Base-by-base conservation (phyloP, 1,284 basidiomycete species). In the Agaricales sp. region DNA sequence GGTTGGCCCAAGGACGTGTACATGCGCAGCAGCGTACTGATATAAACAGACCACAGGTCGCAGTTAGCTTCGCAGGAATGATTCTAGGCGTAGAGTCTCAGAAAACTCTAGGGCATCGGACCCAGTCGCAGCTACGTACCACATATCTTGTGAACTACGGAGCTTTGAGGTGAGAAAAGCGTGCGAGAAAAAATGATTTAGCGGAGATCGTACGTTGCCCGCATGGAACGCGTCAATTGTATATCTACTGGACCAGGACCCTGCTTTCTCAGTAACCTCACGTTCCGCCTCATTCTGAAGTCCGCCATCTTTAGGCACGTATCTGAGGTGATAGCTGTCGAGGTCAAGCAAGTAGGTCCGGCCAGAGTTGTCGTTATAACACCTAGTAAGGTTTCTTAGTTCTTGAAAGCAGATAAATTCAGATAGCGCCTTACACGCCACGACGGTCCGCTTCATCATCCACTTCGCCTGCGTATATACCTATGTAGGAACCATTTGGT, bases 1-100 rank as follows among this genome's bases (percentile, higher is more conserved):
- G 30, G 11, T 35, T 35, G 30, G 8, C 30, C n/a, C 30, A n/a
- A n/a, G n/a, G n/a, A n/a, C n/a, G n/a, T n/a, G 30, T 35, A 8
- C 30, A 11, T 11, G 11, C 8, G n/a, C 8, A n/a, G n/a, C 8
- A 35, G n/a, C 30, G 11, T n/a, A 35, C 30, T 78, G 54, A 82
- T 78, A 53, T 88, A 85, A 25, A 80, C 82, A 1, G 87, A 72
- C n/a, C 75, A 71, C 11, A 91, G 74, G 3, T 63, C 63, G 53
- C 87, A 80, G 61, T 95, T 96, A 0, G 92, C 91, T 53, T 90
- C 82, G 59, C 92, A 95, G 14, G 86, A 91, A 59, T 95, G 91
- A 58, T 93, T 93, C 87, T 91, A n/a, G n/a, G 52, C 13, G 11
- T 11, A 8, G 30, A n/a, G 30, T 8, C n/a, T 35, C 47, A n/a